Conservation (phyloP, 2,329 filamentous ascomycete genomes). For the Fusarium nematophilum region DNA sequence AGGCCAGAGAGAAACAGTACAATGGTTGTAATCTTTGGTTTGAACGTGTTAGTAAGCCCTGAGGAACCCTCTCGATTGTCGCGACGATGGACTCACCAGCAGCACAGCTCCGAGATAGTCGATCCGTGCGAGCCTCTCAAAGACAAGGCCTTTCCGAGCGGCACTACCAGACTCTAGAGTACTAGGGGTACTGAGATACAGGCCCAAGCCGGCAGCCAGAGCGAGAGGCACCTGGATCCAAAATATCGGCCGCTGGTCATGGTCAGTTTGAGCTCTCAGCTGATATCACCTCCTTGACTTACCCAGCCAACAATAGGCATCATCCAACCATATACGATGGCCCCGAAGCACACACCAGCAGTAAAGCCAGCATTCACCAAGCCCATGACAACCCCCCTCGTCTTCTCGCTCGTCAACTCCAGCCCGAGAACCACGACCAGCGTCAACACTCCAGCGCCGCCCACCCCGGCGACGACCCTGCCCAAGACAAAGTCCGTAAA, state of each 20-base stretch:
- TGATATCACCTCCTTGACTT: constrained; percentile 42
- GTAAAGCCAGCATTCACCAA: constrained; percentile 80
- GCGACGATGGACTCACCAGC: constrained; percentile 61
- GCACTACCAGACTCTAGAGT: constrained; percentile 17
- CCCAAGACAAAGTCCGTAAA: constrained; percentile 76
- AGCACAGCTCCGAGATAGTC: constrained; percentile 80
- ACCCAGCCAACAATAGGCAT: constrained; percentile 77
- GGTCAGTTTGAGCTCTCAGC: constrained; percentile 9
- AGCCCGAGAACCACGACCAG: constrained; percentile 80
- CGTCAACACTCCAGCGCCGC: constrained; percentile 78
- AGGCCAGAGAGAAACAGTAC: constrained; percentile 79
- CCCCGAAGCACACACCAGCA: constrained; percentile 76
- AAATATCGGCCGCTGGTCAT: constrained; percentile 80
- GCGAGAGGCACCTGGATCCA: constrained; percentile 76
- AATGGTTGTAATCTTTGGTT: constrained; percentile 67
- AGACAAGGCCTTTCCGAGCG: constrained; percentile 46
- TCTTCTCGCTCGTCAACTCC: constrained; percentile 75
- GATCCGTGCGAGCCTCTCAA: constrained; percentile 70
- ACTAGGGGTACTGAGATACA: constrained; percentile 74
- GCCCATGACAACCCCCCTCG: constrained; percentile 79
- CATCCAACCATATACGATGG: constrained; percentile 75
- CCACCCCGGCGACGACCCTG: constrained; percentile 74
- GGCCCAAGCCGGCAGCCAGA: constrained; percentile 68
- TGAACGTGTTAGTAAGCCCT: constrained; percentile 9
- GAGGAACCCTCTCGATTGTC: neutral